Percentiles rank a stretch among this genome's conserved stretches.
Conservation (phyloP, 495 filamentous ascomycete species). For the Thozetella sp. region DNA sequence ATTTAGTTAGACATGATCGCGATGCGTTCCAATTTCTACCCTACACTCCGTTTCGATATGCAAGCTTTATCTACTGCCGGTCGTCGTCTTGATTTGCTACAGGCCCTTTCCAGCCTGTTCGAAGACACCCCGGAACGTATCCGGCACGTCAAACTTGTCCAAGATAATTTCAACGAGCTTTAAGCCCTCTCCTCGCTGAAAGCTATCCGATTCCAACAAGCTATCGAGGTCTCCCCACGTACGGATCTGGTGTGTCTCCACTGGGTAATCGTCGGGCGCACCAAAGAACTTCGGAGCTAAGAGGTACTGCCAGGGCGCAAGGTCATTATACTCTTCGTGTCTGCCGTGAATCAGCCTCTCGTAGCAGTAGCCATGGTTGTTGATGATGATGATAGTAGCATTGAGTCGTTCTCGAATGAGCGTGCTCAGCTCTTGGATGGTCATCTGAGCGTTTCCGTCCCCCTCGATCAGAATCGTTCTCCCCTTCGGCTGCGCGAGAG, state of each 20-base stretch:
- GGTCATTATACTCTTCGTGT: conserved; percentile 79
- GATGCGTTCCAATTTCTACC: no score
- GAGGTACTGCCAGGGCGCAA: conserved; percentile 68
- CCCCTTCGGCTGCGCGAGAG: conserved; percentile 64
- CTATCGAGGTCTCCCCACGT: neutral
- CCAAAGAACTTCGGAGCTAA: neutral
- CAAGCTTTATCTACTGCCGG: no score
- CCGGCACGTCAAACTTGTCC: neutral
- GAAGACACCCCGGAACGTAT: neutral
- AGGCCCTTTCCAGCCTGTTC: neutral
- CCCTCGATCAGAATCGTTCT: conserved; percentile 85
- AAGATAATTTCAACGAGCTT: neutral
- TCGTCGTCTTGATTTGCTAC: no score
- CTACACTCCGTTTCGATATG: no score
- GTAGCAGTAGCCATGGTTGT: conserved; percentile 78
- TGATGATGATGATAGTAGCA: conserved; percentile 79
- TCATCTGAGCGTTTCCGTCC: conserved; percentile 85
- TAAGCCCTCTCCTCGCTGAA: neutral
- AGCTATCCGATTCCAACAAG: neutral
- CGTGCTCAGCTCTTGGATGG: conserved; percentile 82
- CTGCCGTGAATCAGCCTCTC: conserved; percentile 78
- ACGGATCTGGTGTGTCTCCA: neutral
- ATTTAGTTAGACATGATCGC: no score
- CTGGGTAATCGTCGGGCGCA: neutral
- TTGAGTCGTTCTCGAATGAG: conserved; percentile 79